Base-by-base conservation (phyloP, 148 eudicot genomes). In the Beta vulgaris region DNA sequence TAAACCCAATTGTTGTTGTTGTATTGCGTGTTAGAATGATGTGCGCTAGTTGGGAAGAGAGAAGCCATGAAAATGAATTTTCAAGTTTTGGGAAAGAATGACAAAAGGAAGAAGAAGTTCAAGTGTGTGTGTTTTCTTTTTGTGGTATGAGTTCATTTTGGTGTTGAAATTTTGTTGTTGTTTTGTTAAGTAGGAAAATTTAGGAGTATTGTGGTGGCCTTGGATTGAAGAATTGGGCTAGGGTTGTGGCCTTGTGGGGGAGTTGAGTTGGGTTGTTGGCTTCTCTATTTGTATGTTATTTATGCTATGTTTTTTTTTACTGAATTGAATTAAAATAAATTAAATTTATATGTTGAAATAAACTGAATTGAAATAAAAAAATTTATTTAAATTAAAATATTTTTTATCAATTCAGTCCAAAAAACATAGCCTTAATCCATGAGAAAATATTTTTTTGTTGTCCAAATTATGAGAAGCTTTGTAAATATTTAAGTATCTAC, bases 61-160 rank as follows among this genome's bases (percentile, higher is more conserved):
- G 53, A 35, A 26, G 82, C 75, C 82, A 78, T 78, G 58, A 18
- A 8, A 28, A 21, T 49, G 14, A 18, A 36, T 60, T 12, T 60
- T 63, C 31, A 34, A 67, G 1, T 13, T 67, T 67, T 67, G 34
- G n/a, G 43, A 35, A 67, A 26, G 49, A 67, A 40, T 23, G 18
- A 26, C 15, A 9, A 36, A 36, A 9, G 16, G 25, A 19, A 42
- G 12, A 36, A n/a, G 23, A 64, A 21, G 44, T 21, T 4, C 25
- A n/a, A 35, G 4, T 6, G 6, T 2, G 1, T 31, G 14, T 29
- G 0, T 29, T 15, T 31, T 29, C 1, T 16, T 31, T 60, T 32
- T 60, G 57, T 21, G 9, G 55, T 23, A 21, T 13, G 6, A 51
- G 10, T 51, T 51, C n/a, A 21, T 19, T 51, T 51, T 51, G 57